These are phyloP conservation scores for Cetradonia linearis DNA, from an alignment of 495 filamentous ascomycete species.

Conservation along the genomic window DNA sequence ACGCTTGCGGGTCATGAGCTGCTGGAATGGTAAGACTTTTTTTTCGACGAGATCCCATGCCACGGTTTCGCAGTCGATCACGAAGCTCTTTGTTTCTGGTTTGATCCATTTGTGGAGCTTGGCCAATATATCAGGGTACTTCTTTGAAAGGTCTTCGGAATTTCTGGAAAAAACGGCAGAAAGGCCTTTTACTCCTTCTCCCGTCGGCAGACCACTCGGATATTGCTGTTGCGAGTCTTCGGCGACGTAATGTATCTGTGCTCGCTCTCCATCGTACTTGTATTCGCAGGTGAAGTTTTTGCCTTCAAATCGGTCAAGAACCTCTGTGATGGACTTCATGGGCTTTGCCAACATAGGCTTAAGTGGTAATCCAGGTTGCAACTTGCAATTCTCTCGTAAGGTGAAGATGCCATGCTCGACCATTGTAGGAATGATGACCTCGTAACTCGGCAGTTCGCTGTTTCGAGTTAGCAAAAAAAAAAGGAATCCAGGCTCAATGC, in stretches of 20 bases:
- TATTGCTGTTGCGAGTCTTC: slow-evolving; percentile 63
- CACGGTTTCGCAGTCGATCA: slow-evolving; percentile 96
- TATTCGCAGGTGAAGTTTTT: slow-evolving; percentile 97
- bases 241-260: slow-evolving; percentile 94
- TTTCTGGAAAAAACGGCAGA: slow-evolving; percentile 93
- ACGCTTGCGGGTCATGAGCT: slow-evolving; percentile 92
- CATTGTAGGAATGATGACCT: slow-evolving; percentile 86
- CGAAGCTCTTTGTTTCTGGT: slow-evolving; percentile 79
- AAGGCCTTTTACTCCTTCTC: slow-evolving; percentile 52
- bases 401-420: slow-evolving; percentile 75
- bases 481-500: neutral
- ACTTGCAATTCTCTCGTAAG: slow-evolving; percentile 74
- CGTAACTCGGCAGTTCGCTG: slow-evolving; percentile 87
- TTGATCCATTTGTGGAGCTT: slow-evolving; percentile 88
- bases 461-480: neutral
- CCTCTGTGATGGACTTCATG: slow-evolving; percentile 97
- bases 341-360: slow-evolving; percentile 99
- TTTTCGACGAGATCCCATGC: slow-evolving; percentile 90
- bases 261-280: slow-evolving; percentile 95
- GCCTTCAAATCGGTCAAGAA: slow-evolving; percentile 90
- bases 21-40: slow-evolving; percentile 92
- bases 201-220: slow-evolving; percentile 42
- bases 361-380: slow-evolving; percentile 85
- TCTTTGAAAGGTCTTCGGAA: slow-evolving; percentile 91
- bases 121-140: slow-evolving; percentile 88